phyloP scores from a whole-genome alignment of 352 stramenopile species.

The Pythium monospermum region DNA sequence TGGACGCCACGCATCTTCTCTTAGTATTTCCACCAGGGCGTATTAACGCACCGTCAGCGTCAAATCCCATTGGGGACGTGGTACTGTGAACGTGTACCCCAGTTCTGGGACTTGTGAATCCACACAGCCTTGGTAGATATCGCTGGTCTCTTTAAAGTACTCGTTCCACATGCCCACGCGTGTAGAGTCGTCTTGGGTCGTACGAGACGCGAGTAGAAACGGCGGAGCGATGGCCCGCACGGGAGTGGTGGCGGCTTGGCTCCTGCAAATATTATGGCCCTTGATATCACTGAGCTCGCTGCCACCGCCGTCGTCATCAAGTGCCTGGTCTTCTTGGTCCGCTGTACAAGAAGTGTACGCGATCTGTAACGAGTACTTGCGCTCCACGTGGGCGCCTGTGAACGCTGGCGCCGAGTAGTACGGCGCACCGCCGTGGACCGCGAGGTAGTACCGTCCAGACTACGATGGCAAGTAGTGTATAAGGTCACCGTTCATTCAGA shows the following conservation, averaged over 20 bases:
- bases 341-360: constrained; percentile 8
- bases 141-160: constrained; percentile 10
- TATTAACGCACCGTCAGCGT: constrained; percentile 7
- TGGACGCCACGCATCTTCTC: not conserved
- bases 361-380: constrained; percentile 14
- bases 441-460: constrained; percentile 14
- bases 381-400: not conserved
- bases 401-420: constrained; percentile 10
- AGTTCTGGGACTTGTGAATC: constrained; percentile 3
- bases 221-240: not conserved
- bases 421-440: constrained; percentile 4
- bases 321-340: not conserved
- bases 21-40: not conserved
- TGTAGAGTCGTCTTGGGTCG: not conserved
- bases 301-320: not conserved
- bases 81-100: constrained; percentile 12
- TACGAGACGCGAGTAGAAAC: not conserved
- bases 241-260: too few relatives aligned
- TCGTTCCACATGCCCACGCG: too few relatives aligned
- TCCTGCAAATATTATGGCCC: too few relatives aligned
- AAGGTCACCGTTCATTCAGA: not conserved
- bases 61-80: constrained; percentile 8
- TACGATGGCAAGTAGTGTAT: not conserved
- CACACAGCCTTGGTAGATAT: constrained; percentile 8
- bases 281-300: too few relatives aligned